Percentiles rank a stretch among this genome's conserved stretches.
Evolutionary conservation across 1,284 basidiomycete genomes (phyloP).

Genomic region (Apiotrichum sp.): DNA sequence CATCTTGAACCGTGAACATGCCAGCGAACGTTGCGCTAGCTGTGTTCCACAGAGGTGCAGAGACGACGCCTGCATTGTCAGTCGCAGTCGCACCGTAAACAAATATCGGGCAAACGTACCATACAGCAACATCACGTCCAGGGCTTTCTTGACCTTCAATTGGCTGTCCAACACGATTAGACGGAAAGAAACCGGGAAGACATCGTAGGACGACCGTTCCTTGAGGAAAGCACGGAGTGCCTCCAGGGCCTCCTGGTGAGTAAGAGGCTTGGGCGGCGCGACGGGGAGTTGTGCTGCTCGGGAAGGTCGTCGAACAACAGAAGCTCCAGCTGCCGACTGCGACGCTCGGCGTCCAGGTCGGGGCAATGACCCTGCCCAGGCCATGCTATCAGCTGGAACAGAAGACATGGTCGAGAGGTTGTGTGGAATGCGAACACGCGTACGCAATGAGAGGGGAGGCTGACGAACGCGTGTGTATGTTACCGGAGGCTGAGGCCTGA

Average conservation of each 20-base stretch:
- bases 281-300: conserved; percentile 28
- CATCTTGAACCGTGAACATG: conserved; percentile 93
- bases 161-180: conserved; percentile 94
- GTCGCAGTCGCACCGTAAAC: too few species aligned
- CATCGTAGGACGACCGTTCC: conserved; percentile 83
- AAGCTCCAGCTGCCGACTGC: conserved; percentile 11
- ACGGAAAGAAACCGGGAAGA: conserved; percentile 91
- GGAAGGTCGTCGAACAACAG: conserved; percentile 34
- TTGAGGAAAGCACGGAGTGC: conserved; percentile 77
- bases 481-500: too few species aligned
- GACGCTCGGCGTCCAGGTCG: conserved; percentile 11
- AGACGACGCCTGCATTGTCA: conserved; percentile 59
- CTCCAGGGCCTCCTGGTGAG: conserved; percentile 66
- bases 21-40: conserved; percentile 79
- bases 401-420: conserved; percentile 5
- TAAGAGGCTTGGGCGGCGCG: conserved; percentile 25
- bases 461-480: too few species aligned
- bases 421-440: too few species aligned
- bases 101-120: conserved; percentile 49
- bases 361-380: conserved; percentile 14
- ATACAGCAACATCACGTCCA: conserved; percentile 82
- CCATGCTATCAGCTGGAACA: not conserved
- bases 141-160: conserved; percentile 84
- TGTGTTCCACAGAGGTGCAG: conserved; percentile 97
- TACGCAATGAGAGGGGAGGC: too few species aligned